Base-by-base conservation (phyloP, 306 rosid genomes). In the Begonia fuchsioides region DNA sequence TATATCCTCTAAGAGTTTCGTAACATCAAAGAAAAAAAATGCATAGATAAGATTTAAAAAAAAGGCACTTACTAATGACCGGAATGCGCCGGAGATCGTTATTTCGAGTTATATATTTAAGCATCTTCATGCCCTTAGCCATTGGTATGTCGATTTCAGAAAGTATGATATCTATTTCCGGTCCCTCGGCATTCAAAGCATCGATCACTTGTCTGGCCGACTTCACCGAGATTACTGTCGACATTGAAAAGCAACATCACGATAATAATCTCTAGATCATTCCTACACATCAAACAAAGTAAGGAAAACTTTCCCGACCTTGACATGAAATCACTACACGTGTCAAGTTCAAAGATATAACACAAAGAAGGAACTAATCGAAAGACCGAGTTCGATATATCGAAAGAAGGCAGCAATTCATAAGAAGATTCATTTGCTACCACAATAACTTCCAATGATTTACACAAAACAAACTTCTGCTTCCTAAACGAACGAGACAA, bases 171-270 rank as follows among this genome's bases (percentile, higher is more conserved):
- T 92, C 94, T 48, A 92, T 92, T 56, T 92, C 79, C 52, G 75
- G 78, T 11, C 94, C 94, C 59, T 86, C 96, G 1, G 93, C 98
- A 72, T 86, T 92, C 75, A 92, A 65, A 32, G 98, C 98, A 66
- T 82, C 94, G 56, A 92, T 92, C 35, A 92, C 93, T 63, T 92
- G 94, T 52, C 96, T 76, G 17, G 93, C 79, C 38, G 96, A 85
- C 72, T 51, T 92, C 46, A 82, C 94, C 2, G 78, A 68, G 41
- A 68, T 82, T 54, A 92, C 96, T 92, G 83, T 39, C 39, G 61
- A 70, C 56, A 68, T 32, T 32, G 54, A 26, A 62, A 61, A 9
- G 11, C 9, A 47, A 47, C 16, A 16, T 13, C 50, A 47, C 16
- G 11, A 54, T 12, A 15, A 4, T 5, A 26, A 26, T 26, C 35